Conservation (phyloP, 352 stramenopile species). For the Phytophthora pluvialis region DNA sequence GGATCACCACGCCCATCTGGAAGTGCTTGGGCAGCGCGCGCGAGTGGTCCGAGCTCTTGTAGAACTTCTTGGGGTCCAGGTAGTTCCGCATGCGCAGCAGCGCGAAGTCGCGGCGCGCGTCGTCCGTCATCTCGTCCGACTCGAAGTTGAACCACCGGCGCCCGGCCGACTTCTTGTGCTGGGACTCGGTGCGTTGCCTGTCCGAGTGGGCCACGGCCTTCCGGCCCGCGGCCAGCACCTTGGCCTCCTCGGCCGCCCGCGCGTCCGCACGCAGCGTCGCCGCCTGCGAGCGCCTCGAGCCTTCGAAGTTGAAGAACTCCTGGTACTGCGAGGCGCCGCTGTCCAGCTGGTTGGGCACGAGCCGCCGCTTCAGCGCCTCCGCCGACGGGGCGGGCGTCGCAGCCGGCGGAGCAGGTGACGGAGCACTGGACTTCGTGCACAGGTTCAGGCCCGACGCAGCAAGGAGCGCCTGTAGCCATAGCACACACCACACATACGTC, state of each 20-base stretch:
- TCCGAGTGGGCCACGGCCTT: constrained; percentile 50
- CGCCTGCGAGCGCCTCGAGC: constrained; percentile 23
- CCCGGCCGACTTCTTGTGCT: constrained; percentile 61
- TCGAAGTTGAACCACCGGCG: constrained; percentile 94
- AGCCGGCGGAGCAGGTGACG: not conserved
- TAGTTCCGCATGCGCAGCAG: constrained; percentile 96
- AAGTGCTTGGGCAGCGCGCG: constrained; percentile 90
- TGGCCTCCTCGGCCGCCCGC: constrained; percentile 54
- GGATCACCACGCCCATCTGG: constrained; percentile 93
- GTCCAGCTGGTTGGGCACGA: constrained; percentile 69
- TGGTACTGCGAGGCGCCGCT: constrained; percentile 64
- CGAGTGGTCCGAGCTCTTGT: constrained; percentile 93
- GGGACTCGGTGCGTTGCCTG: constrained; percentile 57
- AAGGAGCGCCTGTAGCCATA: constrained; percentile 53
- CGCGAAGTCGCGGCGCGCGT: constrained; percentile 90
- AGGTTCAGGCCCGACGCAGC: constrained; percentile 56
- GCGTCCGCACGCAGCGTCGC: constrained; percentile 47
- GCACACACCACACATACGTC: constrained; percentile 5
- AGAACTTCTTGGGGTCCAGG: constrained; percentile 97
- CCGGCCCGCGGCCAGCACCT: constrained; percentile 47
- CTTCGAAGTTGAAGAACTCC: constrained; percentile 42
- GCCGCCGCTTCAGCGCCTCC: constrained; percentile 16
- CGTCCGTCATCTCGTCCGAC: constrained; percentile 88
- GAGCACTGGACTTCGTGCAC: constrained; percentile 11
- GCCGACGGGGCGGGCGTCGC: constrained; percentile 2